Evolutionary conservation across 805 yeast genomes (phyloP).

Genomic region (Suhomyces canberraensis): DNA sequence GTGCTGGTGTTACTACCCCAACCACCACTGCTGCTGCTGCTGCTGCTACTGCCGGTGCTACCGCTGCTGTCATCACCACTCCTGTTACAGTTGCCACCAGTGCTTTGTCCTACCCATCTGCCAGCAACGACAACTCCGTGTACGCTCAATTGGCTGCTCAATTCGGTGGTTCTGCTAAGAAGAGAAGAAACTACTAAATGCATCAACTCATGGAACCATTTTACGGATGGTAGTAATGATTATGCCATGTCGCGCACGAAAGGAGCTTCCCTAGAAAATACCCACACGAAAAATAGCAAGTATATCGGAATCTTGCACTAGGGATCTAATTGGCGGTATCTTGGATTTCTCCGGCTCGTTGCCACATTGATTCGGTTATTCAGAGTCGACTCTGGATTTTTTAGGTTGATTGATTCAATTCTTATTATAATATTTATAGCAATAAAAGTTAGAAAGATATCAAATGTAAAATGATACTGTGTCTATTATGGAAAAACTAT

Average conservation of each 20-base stretch:
- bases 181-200: slow-evolving; percentile 16
- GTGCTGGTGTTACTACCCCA: slow-evolving; percentile 9
- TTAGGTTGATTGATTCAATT: not conserved
- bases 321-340: not conserved
- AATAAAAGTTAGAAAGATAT: not conserved
- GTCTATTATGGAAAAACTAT: too few relatives aligned
- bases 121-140: slow-evolving; percentile 5
- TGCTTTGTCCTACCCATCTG: slow-evolving; percentile 2
- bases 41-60: slow-evolving; percentile 2
- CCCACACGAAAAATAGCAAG: too few relatives aligned
- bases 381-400: not conserved
- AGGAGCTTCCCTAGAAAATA: not conserved
- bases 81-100: slow-evolving; percentile 6
- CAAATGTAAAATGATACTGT: too few relatives aligned
- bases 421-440: not conserved
- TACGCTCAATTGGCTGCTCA: slow-evolving; percentile 11
- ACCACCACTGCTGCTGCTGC: slow-evolving; percentile 13
- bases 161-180: slow-evolving; percentile 10
- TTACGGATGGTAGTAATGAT: slow-evolving; percentile 3
- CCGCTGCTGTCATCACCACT: slow-evolving; percentile 5
- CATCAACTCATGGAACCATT: slow-evolving; percentile 1
- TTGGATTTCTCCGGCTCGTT: not conserved
- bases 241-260: not conserved
- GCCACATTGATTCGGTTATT: not conserved
- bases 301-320: too few relatives aligned